Conservation (phyloP, 2,329 filamentous ascomycete genomes). For the Colletotrichum kahawae region DNA sequence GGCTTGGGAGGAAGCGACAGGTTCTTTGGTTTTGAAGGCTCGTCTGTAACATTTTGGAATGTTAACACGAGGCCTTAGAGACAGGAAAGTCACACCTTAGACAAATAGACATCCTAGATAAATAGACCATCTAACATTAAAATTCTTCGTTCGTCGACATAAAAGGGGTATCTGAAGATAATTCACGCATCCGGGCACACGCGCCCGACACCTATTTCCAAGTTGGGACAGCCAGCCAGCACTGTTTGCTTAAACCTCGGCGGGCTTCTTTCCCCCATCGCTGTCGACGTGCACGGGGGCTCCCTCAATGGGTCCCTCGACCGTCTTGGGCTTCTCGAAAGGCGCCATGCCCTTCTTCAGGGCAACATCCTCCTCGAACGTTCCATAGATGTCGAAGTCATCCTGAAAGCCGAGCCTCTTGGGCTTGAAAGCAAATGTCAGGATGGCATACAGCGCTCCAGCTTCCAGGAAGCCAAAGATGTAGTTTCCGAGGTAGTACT, state of each 20-base stretch:
- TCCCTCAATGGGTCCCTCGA: background rate
- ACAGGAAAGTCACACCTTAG: background rate
- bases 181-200: background rate
- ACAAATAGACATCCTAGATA: background rate
- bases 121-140: background rate
- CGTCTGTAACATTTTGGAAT: background rate
- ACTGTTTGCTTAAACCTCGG: background rate
- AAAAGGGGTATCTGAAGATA: background rate
- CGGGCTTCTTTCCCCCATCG: background rate
- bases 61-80: background rate
- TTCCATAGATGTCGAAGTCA: conserved; percentile 17
- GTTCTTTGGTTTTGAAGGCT: background rate
- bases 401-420: conserved; percentile 12
- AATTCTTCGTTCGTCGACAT: background rate
- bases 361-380: conserved; percentile 19
- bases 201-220: background rate
- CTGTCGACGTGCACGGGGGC: background rate
- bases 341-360: conserved; percentile 18
- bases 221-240: background rate
- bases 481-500: conserved; percentile 28
- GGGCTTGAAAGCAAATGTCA: conserved; percentile 18
- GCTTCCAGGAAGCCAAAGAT: conserved; percentile 22
- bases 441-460: conserved; percentile 3
- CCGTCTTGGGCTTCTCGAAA: conserved; percentile 7
- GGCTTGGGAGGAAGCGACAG: conserved; percentile 29